Base-by-base conservation (phyloP, 2,329 filamentous ascomycete species). In the Ilyonectria mors-panacis region DNA sequence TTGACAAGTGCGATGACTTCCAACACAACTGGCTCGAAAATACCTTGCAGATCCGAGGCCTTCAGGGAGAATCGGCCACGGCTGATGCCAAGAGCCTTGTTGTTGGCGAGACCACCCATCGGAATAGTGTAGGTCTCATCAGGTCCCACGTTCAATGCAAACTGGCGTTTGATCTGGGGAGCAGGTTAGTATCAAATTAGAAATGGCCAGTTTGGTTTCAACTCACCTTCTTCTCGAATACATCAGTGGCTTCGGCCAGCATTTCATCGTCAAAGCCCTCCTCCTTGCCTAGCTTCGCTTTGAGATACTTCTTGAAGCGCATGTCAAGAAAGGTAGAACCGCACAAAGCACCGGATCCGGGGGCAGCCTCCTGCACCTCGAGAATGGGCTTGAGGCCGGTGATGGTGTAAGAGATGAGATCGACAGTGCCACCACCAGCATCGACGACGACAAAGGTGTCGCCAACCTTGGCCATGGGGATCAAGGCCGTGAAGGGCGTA, bases 371-470 rank as follows among this genome's bases (percentile, higher is more conserved):
- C 44, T 81, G 72, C 8, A 87, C 80, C 66, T 83, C 78, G 3
- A 86, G 77, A 21, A 82, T 75, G 2, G 85, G 85, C 57, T 81
- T 77, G 4, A 86, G 74, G 1, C 76, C 76, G 3, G 75, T 80
- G 62, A 87, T 81, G 30, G 81, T 83, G 68, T 87, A 87, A 4
- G 83, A 85, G 66, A 87, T 86, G 15, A 87, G 74, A 74, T 87
- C 85, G 3, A 85, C 85, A 5, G 84, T 86, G 54, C 85, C 85
- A 42, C 85, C 85, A 5, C 85, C 85, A 21, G 85, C 85, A 69
- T 87, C 85, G 10, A 85, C 84, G n/a, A 87, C 80, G 15, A 87
- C 81, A 33, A 87, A 81, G 2, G 82, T 84, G 37, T 87, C 84
- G 13, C 79, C 80, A 13, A 82, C 70, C 54, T 82, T 75, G 26